Evolutionary conservation across 1,139 yeast genomes (phyloP), one percentile per base, ranked within the genome.

Genomic region (Citeromyces hawaiiensis): DNA sequence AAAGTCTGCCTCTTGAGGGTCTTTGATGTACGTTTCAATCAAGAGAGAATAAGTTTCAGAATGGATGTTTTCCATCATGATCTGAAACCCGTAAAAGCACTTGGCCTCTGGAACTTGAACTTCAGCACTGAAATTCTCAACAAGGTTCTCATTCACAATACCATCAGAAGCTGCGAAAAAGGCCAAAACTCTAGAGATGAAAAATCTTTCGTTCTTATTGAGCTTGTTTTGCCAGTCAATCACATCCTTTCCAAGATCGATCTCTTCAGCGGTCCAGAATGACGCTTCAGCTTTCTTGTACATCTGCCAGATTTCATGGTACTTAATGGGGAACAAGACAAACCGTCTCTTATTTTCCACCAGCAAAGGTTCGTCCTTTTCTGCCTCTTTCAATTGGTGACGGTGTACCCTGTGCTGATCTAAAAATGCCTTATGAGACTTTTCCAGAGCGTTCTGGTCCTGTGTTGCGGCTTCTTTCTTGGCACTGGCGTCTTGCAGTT

Each of bases 261-360:
- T 87, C 67, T 91, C 99, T 68, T 91, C 99, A 41, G 98, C 96
- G 39, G 98, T 91, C 99, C 99, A 91, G 73, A 91, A 91, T 10
- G 96, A 86, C 18, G 98, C 97, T 69, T 91, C 98, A 36, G 97
- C 96, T 66, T 88, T 87, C 70, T 91, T 91, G 68, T 91, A 91
- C 74, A 94, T 91, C 62, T 88, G 95, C 97, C 98, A 91, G 56
- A 93, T 83, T 66, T 91, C 97, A 60, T 88, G 93, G 68, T 87
- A 93, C 65, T 85, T 83, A 65, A 91, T 87, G 48, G 99, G 99
- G 78, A 91, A 93, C 52, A 91, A 68, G 42, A 91, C 98, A 57
- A 87, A 91, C 57, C 98, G 79, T 57, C 77, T 77, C 50, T 74
- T 76, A 73, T 93, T 91, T 64, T 91, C 97, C 45, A 62, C 60